phyloP scores from a whole-genome alignment of 1,139 yeast genomes.

The Pichia terricola region DNA sequence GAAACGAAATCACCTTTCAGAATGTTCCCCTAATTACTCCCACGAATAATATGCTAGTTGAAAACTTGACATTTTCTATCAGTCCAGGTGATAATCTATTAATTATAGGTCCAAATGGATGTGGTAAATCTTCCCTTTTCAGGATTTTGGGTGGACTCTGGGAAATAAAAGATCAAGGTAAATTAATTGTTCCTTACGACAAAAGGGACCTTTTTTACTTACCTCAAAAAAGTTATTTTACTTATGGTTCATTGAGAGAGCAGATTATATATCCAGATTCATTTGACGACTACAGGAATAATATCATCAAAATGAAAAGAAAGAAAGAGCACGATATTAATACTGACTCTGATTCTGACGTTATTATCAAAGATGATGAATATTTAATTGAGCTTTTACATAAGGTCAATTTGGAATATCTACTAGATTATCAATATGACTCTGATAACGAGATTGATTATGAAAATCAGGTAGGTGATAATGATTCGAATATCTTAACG shows the following conservation, averaged over 20 bases:
- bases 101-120: conserved; percentile 93
- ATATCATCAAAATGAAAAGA: conserved; percentile 20
- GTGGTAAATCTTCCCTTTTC: conserved; percentile 88
- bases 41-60: conserved; percentile 64
- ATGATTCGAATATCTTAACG: conserved; percentile 8
- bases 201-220: conserved; percentile 68
- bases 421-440: conserved; percentile 25
- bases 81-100: conserved; percentile 77
- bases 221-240: conserved; percentile 86
- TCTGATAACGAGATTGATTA: conserved; percentile 4
- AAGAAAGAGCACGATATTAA: not conserved
- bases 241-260: conserved; percentile 68
- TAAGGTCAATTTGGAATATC: conserved; percentile 49
- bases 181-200: conserved; percentile 56
- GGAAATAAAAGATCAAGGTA: conserved; percentile 62
- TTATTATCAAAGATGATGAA: conserved; percentile 40
- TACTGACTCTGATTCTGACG: not conserved
- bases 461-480: not conserved
- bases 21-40: conserved; percentile 79
- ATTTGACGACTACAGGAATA: conserved; percentile 42
- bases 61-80: conserved; percentile 58
- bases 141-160: conserved; percentile 88
- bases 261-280: conserved; percentile 85
- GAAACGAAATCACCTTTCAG: conserved; percentile 60
- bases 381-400: conserved; percentile 55